Base-by-base conservation (phyloP, 441 rosid species). In the Dalechampia spathulata region DNA sequence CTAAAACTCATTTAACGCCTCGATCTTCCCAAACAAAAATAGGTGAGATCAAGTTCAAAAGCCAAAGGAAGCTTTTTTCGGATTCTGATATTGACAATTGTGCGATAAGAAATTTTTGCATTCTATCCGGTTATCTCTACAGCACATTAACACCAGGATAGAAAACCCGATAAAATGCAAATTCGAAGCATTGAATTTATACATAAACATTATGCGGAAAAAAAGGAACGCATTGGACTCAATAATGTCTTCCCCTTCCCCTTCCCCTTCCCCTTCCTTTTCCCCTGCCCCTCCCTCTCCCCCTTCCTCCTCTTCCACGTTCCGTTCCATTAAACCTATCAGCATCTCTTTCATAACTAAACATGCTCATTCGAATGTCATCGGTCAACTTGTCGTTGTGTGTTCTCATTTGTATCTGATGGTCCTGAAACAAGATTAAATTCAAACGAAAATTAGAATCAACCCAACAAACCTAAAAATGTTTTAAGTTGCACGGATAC, bases 291-390 rank as follows among this genome's bases (percentile, higher is more conserved):
- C 81, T 60, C n/a, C 81, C 71, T 36, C 66, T 68, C 17, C 86
- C 77, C 32, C 81, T 66, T 12, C 85, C 67, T 41, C 82, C 56
- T 13, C 83, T 70, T 43, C 83, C 60, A 12, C 49, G 49, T 42
- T 77, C 90, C 58, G 42, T 61, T 16, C 61, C 77, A 3, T 52
- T 43, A 46, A 43, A 53, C 48, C 42, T 38, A 59, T 53, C 64
- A 27, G 72, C 67, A 1, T 81, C 87, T 71, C 81, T 78, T 60
- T 69, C 90, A 26, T 76, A 87, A 62, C 48, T 80, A 64, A 87
- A 88, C 95, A 91, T 82, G 74, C 71, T 82, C 82, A 74, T 69
- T 70, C 76, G 78, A 64, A 91, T 73, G 67, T 80, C 79, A 47
- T 72, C 83, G 57, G 89, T 85, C 53, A 79, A 75, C 0, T 65